Evolutionary conservation across 2,329 filamentous ascomycete species (phyloP).

Genomic region (Hypomyces perniciosus): DNA sequence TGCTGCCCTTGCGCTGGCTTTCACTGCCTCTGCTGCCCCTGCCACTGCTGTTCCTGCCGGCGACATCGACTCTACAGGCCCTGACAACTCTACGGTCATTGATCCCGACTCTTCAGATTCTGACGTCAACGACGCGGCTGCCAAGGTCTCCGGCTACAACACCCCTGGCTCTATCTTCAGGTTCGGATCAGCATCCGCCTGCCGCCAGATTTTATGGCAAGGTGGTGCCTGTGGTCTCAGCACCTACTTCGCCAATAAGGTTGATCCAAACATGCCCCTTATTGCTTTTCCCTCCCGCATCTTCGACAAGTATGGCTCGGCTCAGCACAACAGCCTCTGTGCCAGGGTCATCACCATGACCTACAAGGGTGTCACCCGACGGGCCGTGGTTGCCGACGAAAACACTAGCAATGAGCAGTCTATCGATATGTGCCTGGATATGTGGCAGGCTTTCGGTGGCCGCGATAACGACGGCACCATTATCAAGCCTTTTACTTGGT

Average conservation of each 20-base stretch:
- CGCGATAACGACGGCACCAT: constrained; percentile 9
- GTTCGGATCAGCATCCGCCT: constrained; percentile 9
- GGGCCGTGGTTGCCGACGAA: constrained; percentile 11
- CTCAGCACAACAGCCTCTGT: constrained; percentile 12
- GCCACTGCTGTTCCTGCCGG: neutral
- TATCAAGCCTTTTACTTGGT: constrained; percentile 12
- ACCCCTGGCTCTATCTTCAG: constrained; percentile 12
- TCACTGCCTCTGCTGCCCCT: constrained; percentile 9
- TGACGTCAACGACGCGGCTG: neutral
- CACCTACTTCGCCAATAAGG: constrained; percentile 11
- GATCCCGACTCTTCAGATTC: no score
- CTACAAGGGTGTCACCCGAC: constrained; percentile 11
- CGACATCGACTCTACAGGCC: no score
- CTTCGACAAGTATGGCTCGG: constrained; percentile 5
- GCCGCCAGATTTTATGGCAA: constrained; percentile 9
- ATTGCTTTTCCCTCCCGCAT: constrained; percentile 8
- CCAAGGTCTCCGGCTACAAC: constrained; percentile 6
- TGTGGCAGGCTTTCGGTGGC: constrained; percentile 13
- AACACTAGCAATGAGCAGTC: constrained; percentile 13
- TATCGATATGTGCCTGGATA: constrained; percentile 13
- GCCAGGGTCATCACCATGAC: constrained; percentile 14
- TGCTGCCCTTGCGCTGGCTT: constrained; percentile 2
- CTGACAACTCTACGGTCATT: no score
- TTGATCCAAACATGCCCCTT: constrained; percentile 9
- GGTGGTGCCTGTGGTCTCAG: constrained; percentile 14